Conservation (phyloP, 228 moss, liverwort and hornwort genomes). For the Sphagnum fallax region DNA sequence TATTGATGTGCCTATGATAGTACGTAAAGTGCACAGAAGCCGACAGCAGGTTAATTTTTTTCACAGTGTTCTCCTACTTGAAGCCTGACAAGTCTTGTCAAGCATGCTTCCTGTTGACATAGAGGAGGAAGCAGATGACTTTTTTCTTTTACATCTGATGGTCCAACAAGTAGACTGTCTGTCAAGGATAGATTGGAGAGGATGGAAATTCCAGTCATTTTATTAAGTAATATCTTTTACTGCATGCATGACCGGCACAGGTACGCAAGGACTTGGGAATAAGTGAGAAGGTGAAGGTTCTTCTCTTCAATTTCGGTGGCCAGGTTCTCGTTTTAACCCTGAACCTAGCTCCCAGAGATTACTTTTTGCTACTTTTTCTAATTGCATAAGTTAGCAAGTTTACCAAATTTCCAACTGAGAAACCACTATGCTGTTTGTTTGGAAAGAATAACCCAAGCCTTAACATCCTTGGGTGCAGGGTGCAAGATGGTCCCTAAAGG, state of each 20-base stretch:
- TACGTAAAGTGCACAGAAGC: constrained; percentile 61
- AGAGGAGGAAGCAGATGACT: neutral
- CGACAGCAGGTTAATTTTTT: constrained; percentile 45
- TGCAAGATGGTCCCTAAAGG: constrained; percentile 70
- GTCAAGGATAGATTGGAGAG: no score
- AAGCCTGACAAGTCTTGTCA: neutral
- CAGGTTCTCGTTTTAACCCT: constrained; percentile 32
- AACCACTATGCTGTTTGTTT: no score
- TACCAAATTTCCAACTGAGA: no score
- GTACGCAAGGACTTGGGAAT: constrained; percentile 69
- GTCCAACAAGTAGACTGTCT: neutral
- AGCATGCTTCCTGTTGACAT: neutral
- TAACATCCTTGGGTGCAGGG: constrained; percentile 29
- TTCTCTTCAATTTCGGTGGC: constrained; percentile 92
- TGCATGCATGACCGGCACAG: constrained; percentile 17
- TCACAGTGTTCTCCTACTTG: neutral
- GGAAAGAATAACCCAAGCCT: no score
- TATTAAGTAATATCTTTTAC: no score
- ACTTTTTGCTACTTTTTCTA: no score
- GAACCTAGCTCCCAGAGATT: neutral
- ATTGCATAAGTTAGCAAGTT: no score
- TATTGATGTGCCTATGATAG: constrained; percentile 83
- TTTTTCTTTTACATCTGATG: no score
- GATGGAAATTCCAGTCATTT: no score
- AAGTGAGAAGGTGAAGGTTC: constrained; percentile 44